Evolutionary conservation across 306 rosid species (phyloP).

Genomic region (Quercus agrifolia): DNA sequence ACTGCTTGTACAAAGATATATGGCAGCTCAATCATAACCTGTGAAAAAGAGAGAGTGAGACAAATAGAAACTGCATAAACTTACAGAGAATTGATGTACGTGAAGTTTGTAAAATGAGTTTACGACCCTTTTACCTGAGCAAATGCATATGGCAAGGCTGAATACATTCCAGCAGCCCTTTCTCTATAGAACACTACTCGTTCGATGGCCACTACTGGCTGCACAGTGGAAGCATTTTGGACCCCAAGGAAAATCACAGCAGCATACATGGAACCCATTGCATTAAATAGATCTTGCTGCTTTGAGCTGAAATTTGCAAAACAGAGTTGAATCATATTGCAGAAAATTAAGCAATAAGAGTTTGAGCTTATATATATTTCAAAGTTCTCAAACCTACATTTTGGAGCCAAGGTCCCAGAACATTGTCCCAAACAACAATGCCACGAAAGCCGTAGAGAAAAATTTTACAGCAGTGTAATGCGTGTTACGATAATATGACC

Average conservation of each 20-base stretch:
- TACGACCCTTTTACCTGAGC: conserved; percentile 42
- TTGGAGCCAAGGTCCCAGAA: conserved; percentile 77
- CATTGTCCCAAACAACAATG: conserved; percentile 64
- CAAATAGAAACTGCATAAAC: no score
- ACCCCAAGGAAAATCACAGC: conserved; percentile 64
- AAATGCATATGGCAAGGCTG: conserved; percentile 67
- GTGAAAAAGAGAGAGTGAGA: not conserved
- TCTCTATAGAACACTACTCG: conserved; percentile 80
- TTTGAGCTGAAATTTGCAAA: conserved; percentile 30
- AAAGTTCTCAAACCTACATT: conserved; percentile 34
- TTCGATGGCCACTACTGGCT: conserved; percentile 69
- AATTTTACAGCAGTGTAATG: conserved; percentile 53
- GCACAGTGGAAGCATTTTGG: conserved; percentile 61
- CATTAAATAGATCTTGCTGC: conserved; percentile 51
- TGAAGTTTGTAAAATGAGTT: not conserved
- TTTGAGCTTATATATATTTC: not conserved
- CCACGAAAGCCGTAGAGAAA: conserved; percentile 38
- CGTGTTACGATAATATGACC: conserved; percentile 71
- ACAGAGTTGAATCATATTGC: not conserved
- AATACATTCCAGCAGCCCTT: conserved; percentile 89
- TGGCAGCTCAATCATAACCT: conserved; percentile 74
- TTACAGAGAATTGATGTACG: not conserved
- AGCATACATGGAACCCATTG: conserved; percentile 71
- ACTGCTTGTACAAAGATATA: conserved; percentile 56
- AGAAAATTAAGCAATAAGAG: not conserved